Evolutionary conservation across 768 basidiomycete species (phyloP), one percentile per base, ranked within the genome.

Genomic region (Auriscalpium orientale): DNA sequence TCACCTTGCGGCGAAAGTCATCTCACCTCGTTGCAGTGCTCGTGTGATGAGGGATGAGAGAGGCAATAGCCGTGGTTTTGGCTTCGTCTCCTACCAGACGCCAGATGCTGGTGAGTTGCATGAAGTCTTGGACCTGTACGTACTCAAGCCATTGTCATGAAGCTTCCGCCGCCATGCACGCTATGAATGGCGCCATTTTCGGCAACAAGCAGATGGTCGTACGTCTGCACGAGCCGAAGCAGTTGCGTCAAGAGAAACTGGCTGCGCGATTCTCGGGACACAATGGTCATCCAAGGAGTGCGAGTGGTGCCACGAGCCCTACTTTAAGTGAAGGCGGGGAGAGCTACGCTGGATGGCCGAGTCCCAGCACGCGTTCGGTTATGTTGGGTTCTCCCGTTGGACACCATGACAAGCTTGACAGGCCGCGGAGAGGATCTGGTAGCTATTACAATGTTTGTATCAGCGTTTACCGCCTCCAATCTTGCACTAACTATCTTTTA

Each of bases 21-120:
- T 35, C 53, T 57, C 28, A 54, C 45, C 49, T 36, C 6, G 46
- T 37, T 20, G n/a, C 53, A 91, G 91, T 72, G 93, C 93, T 46
- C 85, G 92, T 56, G 91, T 95, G 44, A 94, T 95, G 93, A 82
- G 89, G 21, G 91, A 89, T 62, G 91, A 94, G 65, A 71, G 59
- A 56, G 87, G 89, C 36, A 84, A 86, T 51, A 86, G 87, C 70
- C 84, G 89, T 61, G 87, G 92, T 10, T 95, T 95, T 66, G 93
- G 93, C 33, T 95, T 95, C 64, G 93, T 95, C 45, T 91, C 89
- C 2, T 95, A 74, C 71, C 88, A 91, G 67, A 79, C 82, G 9
- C 88, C 91, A 20, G 84, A 87, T 60, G 87, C 92, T 79, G 91
- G 91, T 87, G 59, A 13, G 64, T 56, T 13, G n/a, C 13, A 40